Evolutionary conservation across 1,284 basidiomycete species (phyloP).

Genomic region (Ceratobasidium sp.): DNA sequence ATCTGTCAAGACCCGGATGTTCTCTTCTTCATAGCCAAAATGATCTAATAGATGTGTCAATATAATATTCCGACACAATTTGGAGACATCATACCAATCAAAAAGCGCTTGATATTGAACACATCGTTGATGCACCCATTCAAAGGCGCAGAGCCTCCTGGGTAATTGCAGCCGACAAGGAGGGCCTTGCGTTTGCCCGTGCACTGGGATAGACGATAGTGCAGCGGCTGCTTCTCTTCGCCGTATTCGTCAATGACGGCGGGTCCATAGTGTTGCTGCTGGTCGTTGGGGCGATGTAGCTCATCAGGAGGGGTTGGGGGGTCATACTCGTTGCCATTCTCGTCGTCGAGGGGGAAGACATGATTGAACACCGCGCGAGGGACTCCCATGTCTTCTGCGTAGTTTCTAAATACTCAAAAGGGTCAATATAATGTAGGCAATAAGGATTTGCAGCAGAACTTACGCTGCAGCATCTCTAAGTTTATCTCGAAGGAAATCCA

Average conservation of each 20-base stretch:
- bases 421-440: not conserved
- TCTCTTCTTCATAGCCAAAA: slow-evolving; percentile 26
- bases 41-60: slow-evolving; percentile 4
- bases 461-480: slow-evolving; percentile 27
- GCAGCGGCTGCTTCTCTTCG: slow-evolving; percentile 33
- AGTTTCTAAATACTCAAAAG: not conserved
- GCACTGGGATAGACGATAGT: slow-evolving; percentile 32
- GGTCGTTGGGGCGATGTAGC: slow-evolving; percentile 18
- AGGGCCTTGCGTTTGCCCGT: slow-evolving; percentile 42
- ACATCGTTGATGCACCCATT: slow-evolving; percentile 43
- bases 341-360: slow-evolving; percentile 33
- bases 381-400: slow-evolving; percentile 36
- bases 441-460: not conserved
- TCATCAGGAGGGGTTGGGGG: slow-evolving; percentile 37
- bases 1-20: slow-evolving; percentile 32
- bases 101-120: slow-evolving; percentile 40
- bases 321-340: slow-evolving; percentile 36
- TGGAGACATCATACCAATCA: slow-evolving; percentile 16
- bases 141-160: slow-evolving; percentile 30
- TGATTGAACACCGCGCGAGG: slow-evolving; percentile 39
- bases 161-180: slow-evolving; percentile 40
- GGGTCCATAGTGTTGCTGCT: slow-evolving; percentile 39
- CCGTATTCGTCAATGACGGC: slow-evolving; percentile 17
- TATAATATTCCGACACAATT: not conserved
- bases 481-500: slow-evolving; percentile 7